These are phyloP conservation scores for Termitomyces sp. DNA, from an alignment of 768 basidiomycete species.

Conservation along the genomic window DNA sequence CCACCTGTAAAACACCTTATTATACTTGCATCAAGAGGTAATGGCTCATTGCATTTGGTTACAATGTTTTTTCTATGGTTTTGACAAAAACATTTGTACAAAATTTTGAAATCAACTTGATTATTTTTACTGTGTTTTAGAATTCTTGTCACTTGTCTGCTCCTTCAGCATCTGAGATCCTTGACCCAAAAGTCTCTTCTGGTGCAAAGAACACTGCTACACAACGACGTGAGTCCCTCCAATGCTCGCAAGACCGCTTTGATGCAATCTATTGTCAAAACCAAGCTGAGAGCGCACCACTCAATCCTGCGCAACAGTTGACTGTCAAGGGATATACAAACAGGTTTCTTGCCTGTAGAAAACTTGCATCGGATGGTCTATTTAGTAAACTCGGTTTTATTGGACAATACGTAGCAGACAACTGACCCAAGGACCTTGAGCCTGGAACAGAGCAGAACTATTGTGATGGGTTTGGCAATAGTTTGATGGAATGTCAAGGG, in stretches of 20 bases:
- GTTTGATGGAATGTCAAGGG: conserved; percentile 24
- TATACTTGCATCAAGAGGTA: too few relatives aligned
- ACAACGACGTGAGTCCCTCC: neutral
- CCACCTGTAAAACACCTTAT: too few relatives aligned
- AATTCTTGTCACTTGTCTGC: neutral
- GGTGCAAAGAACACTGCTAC: neutral
- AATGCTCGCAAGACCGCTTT: conserved; percentile 18
- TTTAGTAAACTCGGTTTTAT: conserved; percentile 52
- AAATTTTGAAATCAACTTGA: too few relatives aligned
- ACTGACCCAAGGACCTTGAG: conserved; percentile 27
- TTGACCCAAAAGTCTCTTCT: neutral
- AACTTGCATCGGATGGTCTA: conserved; percentile 41
- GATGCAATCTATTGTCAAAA: conserved; percentile 17
- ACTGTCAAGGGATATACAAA: conserved; percentile 48
- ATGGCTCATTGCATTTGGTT: too few relatives aligned
- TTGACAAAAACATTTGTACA: too few relatives aligned
- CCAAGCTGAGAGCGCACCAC: conserved; percentile 6
- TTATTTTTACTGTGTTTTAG: too few relatives aligned
- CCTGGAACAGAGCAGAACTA: conserved; percentile 39
- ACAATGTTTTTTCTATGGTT: too few relatives aligned
- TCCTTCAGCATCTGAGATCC: conserved; percentile 11
- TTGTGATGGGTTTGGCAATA: conserved; percentile 38
- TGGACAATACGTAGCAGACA: conserved; percentile 56
- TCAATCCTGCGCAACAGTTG: conserved; percentile 16
- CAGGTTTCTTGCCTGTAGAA: conserved; percentile 48